A percentile compares a stretch with the other conserved stretches of the same genome.
Conservation (phyloP, 495 filamentous ascomycete species). For the Rhizodiscina lignyota region DNA sequence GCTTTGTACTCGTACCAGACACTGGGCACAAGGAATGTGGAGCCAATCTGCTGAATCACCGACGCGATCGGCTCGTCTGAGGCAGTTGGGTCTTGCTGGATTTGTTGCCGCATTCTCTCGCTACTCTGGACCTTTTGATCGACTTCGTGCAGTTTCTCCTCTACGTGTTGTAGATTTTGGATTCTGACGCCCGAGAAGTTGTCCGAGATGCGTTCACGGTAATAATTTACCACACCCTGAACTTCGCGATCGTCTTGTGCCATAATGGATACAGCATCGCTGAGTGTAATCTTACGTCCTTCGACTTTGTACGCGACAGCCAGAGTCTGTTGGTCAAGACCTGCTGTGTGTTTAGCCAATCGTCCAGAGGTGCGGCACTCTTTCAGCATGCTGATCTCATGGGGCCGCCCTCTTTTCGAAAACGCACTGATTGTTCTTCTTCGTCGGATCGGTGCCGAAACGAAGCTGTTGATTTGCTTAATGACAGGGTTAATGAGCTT, state of each 20-base stretch:
- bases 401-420: background rate
- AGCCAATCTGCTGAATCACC: conserved; percentile 10
- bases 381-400: conserved; percentile 8
- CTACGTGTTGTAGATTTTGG: conserved; percentile 1
- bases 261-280: conserved; percentile 15
- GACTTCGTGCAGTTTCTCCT: conserved; percentile 5
- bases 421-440: background rate
- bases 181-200: background rate
- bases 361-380: conserved; percentile 11
- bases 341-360: conserved; percentile 11
- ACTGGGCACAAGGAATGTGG: background rate
- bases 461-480: conserved; percentile 6
- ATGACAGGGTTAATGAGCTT: conserved; percentile 12
- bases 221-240: conserved; percentile 6
- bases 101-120: conserved; percentile 7
- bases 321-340: conserved; percentile 10
- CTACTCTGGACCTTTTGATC: conserved; percentile 7
- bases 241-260: conserved; percentile 11
- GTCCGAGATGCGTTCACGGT: conserved; percentile 6
- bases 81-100: conserved; percentile 8
- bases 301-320: conserved; percentile 22
- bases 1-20: conserved; percentile 16
- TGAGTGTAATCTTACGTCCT: conserved; percentile 16
- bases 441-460: conserved; percentile 1
- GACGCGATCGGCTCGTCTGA: conserved; percentile 17